Percentiles rank a stretch among this genome's conserved stretches.
Evolutionary conservation across 345 rosid species (phyloP).

Genomic region (Aurinia saxatilis): DNA sequence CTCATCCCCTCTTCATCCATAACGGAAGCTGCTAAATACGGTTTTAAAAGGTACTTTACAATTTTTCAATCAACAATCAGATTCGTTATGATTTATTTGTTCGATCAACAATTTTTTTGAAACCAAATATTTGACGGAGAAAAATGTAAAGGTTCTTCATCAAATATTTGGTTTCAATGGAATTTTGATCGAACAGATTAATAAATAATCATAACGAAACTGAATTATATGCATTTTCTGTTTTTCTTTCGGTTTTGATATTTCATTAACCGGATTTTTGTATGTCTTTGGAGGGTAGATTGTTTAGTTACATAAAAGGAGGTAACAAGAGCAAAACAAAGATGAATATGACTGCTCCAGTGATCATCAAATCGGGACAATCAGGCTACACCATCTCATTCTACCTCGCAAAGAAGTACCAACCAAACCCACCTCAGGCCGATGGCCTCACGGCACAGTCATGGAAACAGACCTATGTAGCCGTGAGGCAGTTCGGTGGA

Average conservation of each 20-base stretch:
- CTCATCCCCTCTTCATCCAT: conserved; percentile 8
- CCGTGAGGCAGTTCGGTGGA: conserved; percentile 18
- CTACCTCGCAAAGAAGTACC: conserved; percentile 11
- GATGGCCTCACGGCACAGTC: not conserved
- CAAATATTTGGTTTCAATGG: too few relatives aligned
- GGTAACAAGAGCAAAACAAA: conserved; percentile 10
- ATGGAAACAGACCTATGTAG: conserved; percentile 15
- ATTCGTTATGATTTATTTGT: too few relatives aligned
- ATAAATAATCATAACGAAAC: too few relatives aligned
- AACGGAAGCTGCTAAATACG: conserved; percentile 16
- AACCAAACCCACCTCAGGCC: conserved; percentile 11
- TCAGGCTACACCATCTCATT: conserved; percentile 4
- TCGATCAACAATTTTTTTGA: too few relatives aligned
- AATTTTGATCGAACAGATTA: too few relatives aligned
- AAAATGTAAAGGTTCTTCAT: too few relatives aligned
- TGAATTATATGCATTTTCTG: too few relatives aligned
- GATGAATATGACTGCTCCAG: conserved; percentile 27
- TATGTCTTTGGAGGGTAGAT: conserved; percentile 2
- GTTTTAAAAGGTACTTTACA: conserved; percentile 16
- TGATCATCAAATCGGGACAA: conserved; percentile 7
- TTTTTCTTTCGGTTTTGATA: too few relatives aligned
- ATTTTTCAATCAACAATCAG: too few relatives aligned
- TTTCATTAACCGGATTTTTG: not conserved
- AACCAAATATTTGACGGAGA: too few relatives aligned
- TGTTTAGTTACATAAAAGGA: conserved; percentile 21